These are phyloP conservation scores for Xerophyta viscosa DNA, from an alignment of 106 monocot species.

Conservation along the genomic window DNA sequence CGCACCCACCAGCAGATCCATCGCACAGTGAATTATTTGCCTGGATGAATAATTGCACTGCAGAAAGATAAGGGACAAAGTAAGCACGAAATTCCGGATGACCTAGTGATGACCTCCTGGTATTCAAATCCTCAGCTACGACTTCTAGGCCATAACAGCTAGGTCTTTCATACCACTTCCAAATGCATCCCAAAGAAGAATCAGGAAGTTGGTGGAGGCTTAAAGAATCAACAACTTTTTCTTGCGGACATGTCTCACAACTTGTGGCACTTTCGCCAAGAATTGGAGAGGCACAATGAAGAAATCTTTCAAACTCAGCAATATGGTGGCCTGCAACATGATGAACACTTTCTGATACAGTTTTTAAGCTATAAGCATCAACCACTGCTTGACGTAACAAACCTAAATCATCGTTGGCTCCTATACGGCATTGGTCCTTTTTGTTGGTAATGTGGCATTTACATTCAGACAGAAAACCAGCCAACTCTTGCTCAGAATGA, in stretches of 20 bases:
- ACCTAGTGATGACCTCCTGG: conserved; percentile 14
- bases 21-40: background rate
- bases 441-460: background rate
- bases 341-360: conserved; percentile 22
- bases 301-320: conserved; percentile 64
- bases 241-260: conserved; percentile 18
- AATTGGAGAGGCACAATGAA: conserved; percentile 60
- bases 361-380: conserved; percentile 28
- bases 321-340: conserved; percentile 22
- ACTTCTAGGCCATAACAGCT: conserved; percentile 78
- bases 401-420: conserved; percentile 30
- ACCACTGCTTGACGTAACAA: conserved; percentile 43
- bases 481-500: conserved; percentile 6
- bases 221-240: conserved; percentile 12
- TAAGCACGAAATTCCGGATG: conserved; percentile 43
- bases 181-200: conserved; percentile 44
- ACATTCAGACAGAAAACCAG: background rate
- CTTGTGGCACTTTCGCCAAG: conserved; percentile 13
- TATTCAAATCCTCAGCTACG: conserved; percentile 32
- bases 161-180: conserved; percentile 93
- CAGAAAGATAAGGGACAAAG: conserved; percentile 93
- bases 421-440: background rate
- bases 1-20: background rate
- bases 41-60: conserved; percentile 67
- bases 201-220: conserved; percentile 31